Base-by-base conservation (phyloP, 306 rosid genomes). In the Cucurbita pepo region DNA sequence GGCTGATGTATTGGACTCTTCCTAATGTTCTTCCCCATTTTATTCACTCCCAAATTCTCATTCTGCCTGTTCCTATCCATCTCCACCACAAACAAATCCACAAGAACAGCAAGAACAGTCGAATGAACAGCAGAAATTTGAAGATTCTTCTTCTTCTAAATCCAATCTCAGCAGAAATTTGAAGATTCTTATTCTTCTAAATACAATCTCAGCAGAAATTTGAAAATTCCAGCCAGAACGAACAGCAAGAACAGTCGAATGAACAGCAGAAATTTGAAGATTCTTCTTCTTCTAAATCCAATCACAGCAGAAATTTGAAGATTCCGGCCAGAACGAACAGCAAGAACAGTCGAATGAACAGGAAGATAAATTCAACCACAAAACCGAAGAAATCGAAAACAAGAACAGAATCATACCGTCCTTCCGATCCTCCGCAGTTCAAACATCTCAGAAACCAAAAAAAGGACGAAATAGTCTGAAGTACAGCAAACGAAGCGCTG, bases 1-100 rank as follows among this genome's bases (percentile, higher is more conserved):
- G 97, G 97, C 47, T 90, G 98, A 81, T 94, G 92, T 25, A 87
- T 64, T 19, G 98, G 98, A 66, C 98, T 94, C 82, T 94, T 94
- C 86, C 87, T 86, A 59, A 94, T 94, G 76, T 91, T 90, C 70
- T 94, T 94, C 50, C 97, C 98, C 77, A 87, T 56, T 75, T 91
- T 94, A 75, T 90, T 94, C 82, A 94, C 97, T 53, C 97, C 98
- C 89, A 94, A 84, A 75, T 79, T 83, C 21, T 94, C 97, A 82
- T 72, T 83, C 16, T 79, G 79, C 83, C 92, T 85, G 71, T 87
- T 94, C 77, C 80, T 86, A 80, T 94, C 97, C 97, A 92, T 92
- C 56, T 22, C 78, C 8, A 36, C 76, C 47, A 56, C 38, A 15
- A 69, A 52, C 37, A 25, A 67, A 67, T 12, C 18, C 4, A 30